Base-by-base conservation (phyloP, 208 protist species). In the Leishmania amazonensis region DNA sequence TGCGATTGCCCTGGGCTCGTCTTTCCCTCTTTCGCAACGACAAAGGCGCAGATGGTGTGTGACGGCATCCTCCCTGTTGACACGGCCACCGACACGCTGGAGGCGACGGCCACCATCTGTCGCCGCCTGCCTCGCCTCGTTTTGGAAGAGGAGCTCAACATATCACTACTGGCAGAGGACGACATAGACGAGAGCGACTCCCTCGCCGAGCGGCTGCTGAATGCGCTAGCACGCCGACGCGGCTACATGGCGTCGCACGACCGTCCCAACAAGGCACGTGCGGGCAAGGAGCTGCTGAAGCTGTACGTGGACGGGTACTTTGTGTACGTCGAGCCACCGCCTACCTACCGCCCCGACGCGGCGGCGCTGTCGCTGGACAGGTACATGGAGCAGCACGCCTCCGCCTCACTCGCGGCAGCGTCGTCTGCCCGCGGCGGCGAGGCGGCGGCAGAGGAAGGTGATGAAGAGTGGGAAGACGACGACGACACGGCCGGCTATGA, bases 1-100 rank as follows among this genome's bases (percentile, higher is more conserved):
- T 99, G 98, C 83, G 99, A 99, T 87, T 99, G 99, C 88, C 99
- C 99, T 2, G 99, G 99, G 68, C 92, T 99, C 15, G 99, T 99
- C n/a, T 99, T 98, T 64, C 95, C 95, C 28, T 96, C 94, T 24
- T 98, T 98, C 75, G 93, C 95, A 24, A 93, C 89, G 31, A 99
- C 92, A 8, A 95, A 95, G 75, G 97, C 92, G 73, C 96, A 99
- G 76, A 98, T 99, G 96, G 91, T 99, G 77, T 99, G 96, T 80
- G 98, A 99, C 83, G 99, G 99, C 76, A 95, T 99, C 51, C 91
- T 99, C 6, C 98, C 99, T 17, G 97, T 99, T 24, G 93, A 95
- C 81, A 95, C 89, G 51, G 86, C 89, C 54, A 96, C 91, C 8
- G 90, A 97, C 75, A 87, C 89, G 28, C 83, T 98, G 42, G 85